A percentile compares a stretch with the other conserved stretches of the same genome.
Conservation (phyloP, 2,329 filamentous ascomycete species). For the Alternaria conjuncta region DNA sequence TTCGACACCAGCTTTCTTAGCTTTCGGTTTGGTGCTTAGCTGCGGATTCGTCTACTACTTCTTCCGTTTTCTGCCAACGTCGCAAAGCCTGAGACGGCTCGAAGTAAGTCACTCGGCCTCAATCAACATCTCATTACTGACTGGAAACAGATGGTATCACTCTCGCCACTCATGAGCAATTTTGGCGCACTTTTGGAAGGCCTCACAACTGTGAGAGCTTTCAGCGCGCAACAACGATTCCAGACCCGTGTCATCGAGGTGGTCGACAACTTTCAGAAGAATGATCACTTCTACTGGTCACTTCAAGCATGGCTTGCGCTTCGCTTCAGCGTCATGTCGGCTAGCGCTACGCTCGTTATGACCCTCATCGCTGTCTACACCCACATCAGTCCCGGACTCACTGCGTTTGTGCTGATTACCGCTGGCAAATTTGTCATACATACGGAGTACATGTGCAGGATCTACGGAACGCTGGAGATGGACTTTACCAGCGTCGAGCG, state of each 20-base stretch:
- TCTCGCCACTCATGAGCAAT: slow-evolving; percentile 89
- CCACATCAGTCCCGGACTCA: slow-evolving; percentile 76
- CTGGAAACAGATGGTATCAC: slow-evolving; percentile 70
- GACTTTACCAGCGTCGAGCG: slow-evolving; percentile 91
- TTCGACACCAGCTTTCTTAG: slow-evolving; percentile 77
- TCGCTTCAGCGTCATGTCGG: slow-evolving; percentile 76
- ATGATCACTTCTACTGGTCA: slow-evolving; percentile 95
- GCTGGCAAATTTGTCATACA: slow-evolving; percentile 70
- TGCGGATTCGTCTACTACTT: slow-evolving; percentile 76
- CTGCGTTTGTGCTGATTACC: slow-evolving; percentile 81
- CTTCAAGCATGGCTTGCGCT: slow-evolving; percentile 85
- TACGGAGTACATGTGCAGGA: slow-evolving; percentile 76
- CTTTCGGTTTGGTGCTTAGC: slow-evolving; percentile 73
- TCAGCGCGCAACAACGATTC: slow-evolving; percentile 78
- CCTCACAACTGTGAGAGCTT: slow-evolving; percentile 84
- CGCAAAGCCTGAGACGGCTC: slow-evolving; percentile 80
- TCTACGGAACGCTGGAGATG: slow-evolving; percentile 86
- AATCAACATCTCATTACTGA: slow-evolving; percentile 9
- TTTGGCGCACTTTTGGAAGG: slow-evolving; percentile 88
- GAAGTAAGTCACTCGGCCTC: slow-evolving; percentile 55
- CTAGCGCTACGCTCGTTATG: slow-evolving; percentile 74
- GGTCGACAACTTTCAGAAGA: slow-evolving; percentile 88
- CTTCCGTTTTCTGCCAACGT: slow-evolving; percentile 77
- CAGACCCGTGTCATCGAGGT: slow-evolving; percentile 80
- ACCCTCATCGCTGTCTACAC: slow-evolving; percentile 77